Conservation (phyloP, 306 rosid species). For the Geum urbanum region DNA sequence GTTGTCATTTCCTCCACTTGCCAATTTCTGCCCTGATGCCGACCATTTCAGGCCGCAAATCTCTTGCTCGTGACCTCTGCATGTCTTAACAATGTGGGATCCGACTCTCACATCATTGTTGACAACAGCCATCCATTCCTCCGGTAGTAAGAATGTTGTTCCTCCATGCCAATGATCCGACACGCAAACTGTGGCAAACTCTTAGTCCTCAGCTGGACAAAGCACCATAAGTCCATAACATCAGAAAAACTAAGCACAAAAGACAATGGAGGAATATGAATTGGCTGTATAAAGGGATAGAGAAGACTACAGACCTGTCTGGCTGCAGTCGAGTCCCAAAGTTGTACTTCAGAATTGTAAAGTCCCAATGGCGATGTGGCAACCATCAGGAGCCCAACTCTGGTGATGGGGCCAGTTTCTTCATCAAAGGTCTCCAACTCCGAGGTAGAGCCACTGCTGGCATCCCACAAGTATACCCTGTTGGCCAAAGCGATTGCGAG, state of each 20-base stretch:
- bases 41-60: background rate
- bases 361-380: conserved; percentile 70
- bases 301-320: conserved; percentile 34
- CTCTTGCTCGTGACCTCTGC: background rate
- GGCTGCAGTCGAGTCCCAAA: conserved; percentile 58
- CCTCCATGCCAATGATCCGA: background rate
- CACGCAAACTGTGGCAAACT: conserved; percentile 33
- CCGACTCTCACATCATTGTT: background rate
- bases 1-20: background rate
- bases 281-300: background rate
- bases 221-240: conserved; percentile 14
- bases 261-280: background rate
- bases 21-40: background rate
- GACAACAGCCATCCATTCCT: background rate
- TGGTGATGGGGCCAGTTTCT: conserved; percentile 63
- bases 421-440: conserved; percentile 63
- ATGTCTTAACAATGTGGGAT: background rate
- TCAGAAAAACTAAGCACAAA: background rate
- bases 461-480: conserved; percentile 67
- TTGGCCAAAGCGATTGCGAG: conserved; percentile 61
- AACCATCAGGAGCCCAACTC: conserved; percentile 84
- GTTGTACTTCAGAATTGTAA: conserved; percentile 63
- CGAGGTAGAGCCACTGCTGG: conserved; percentile 48
- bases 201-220: conserved; percentile 53
- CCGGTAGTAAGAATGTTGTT: background rate